Evolutionary conservation across 2,329 filamentous ascomycete species (phyloP), one percentile per base, ranked within the genome.

Genomic region (Phyllosticta capitalensis): DNA sequence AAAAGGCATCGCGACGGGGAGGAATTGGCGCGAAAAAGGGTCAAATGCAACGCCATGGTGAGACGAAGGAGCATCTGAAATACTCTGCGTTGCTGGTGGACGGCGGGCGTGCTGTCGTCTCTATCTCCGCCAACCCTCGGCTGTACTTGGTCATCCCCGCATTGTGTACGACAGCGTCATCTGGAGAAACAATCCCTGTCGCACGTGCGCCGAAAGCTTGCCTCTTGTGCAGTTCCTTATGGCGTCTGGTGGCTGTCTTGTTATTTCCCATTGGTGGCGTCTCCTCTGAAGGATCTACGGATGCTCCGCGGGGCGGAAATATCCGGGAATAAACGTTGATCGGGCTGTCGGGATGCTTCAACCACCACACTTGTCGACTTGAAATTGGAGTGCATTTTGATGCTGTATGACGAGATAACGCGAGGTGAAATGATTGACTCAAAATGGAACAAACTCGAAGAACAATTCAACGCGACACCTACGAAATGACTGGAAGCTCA

Each of bases 1-100:
- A 50, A 59, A 61, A 24, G 65, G 66, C 66, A 68, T 68, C 4
- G 38, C 38, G 17, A 6, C 1, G 14, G 6, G 5, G 17, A n/a
- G 7, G 3, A 19, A n/a, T 17, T n/a, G 17, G n/a, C n/a, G n/a
- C n/a, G n/a, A n/a, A n/a, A 3, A n/a, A 17, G 5, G n/a, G 14
- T n/a, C 3, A 4, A 5, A n/a, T 6, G 14, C 17, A n/a, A 2
- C 4, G 1, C 4, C 38, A 6, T 45, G 38, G 38, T 45, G 38
- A 45, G 38, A 45, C 38, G 38, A 45, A 45, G 17, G n/a, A 45
- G 14, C 17, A n/a, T 5, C 38, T 45, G 38, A 45, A 45, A 45
- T 45, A 45, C 38, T n/a, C 14, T n/a, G 0, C 14, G 17, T 45
- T n/a, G 14, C 3, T 45, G 38, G 38, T 45, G 14, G 38, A 17